These are phyloP conservation scores for Eucalyptus cloeziana DNA, from an alignment of 345 rosid species.

Conservation along the genomic window DNA sequence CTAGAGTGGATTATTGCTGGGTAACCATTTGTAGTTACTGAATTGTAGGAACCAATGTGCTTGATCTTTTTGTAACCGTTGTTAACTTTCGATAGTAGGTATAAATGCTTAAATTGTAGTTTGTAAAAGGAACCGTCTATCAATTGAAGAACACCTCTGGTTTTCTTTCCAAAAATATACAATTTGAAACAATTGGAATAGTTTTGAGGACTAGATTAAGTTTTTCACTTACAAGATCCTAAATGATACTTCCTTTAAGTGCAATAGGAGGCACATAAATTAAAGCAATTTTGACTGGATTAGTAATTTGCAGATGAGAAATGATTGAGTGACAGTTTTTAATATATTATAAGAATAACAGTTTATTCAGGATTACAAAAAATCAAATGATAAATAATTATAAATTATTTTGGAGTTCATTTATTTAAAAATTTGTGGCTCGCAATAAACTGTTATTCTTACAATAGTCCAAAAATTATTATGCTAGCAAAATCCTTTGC, in stretches of 20 bases:
- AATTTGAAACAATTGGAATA: neutral
- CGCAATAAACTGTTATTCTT: rapidly evolving
- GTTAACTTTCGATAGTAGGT: too few relatives aligned
- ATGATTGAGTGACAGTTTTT: too few relatives aligned
- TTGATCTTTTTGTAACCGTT: too few relatives aligned
- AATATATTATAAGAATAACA: too few relatives aligned
- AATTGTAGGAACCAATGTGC: neutral
- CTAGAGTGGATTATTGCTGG: neutral
- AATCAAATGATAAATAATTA: too few relatives aligned
- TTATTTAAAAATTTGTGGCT: too few relatives aligned
- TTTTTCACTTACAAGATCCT: neutral
- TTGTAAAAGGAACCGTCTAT: neutral
- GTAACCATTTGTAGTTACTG: neutral
- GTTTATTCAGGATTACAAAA: too few relatives aligned
- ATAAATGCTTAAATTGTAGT: neutral
- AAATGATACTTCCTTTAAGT: neutral
- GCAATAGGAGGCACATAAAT: neutral
- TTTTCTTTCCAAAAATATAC: neutral
- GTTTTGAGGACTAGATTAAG: neutral
- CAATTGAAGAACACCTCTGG: neutral
- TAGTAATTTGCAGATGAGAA: rapidly evolving
- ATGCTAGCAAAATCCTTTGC: too few relatives aligned
- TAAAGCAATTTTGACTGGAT: neutral
- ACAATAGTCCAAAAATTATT: too few relatives aligned
- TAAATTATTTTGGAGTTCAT: too few relatives aligned